Percentiles rank a stretch among this genome's conserved stretches.
phyloP scores from a whole-genome alignment of 371 early-diverging fungal genomes.

The Mortierella sp. region DNA sequence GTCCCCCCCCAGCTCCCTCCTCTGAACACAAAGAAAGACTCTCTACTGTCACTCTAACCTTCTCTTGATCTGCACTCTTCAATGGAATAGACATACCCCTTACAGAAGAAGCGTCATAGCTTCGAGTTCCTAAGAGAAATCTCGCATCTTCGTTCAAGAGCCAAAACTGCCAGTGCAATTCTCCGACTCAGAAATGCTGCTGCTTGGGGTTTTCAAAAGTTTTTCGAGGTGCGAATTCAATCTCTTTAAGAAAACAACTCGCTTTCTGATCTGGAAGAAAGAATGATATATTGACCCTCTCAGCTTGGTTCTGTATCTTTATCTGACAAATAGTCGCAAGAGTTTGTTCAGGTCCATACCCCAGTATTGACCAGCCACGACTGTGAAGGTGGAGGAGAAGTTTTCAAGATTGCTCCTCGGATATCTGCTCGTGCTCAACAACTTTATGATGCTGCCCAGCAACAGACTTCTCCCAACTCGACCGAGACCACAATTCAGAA shows the following conservation, averaged over 20 bases:
- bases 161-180: conserved; percentile 79
- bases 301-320: not conserved
- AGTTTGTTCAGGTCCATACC: conserved; percentile 85
- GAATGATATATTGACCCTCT: not conserved
- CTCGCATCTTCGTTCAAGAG: conserved; percentile 83
- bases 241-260: conserved; percentile 4
- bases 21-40: not conserved
- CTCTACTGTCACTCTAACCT: not conserved
- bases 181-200: conserved; percentile 77
- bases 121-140: conserved; percentile 84
- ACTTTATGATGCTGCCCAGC: conserved; percentile 16
- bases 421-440: conserved; percentile 35
- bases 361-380: conserved; percentile 89
- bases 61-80: not conserved
- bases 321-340: conserved; percentile 72
- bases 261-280: not conserved
- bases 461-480: not conserved
- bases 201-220: conserved; percentile 73
- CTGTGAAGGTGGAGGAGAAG: conserved; percentile 96
- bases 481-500: conserved; percentile 9
- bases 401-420: conserved; percentile 69
- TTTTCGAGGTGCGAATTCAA: conserved; percentile 69
- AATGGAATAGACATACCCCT: conserved; percentile 76
- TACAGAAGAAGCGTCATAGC: conserved; percentile 88
- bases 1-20: not conserved